Evolutionary conservation across 208 protist genomes (phyloP).

Genomic region (Naegleria fowleri): DNA sequence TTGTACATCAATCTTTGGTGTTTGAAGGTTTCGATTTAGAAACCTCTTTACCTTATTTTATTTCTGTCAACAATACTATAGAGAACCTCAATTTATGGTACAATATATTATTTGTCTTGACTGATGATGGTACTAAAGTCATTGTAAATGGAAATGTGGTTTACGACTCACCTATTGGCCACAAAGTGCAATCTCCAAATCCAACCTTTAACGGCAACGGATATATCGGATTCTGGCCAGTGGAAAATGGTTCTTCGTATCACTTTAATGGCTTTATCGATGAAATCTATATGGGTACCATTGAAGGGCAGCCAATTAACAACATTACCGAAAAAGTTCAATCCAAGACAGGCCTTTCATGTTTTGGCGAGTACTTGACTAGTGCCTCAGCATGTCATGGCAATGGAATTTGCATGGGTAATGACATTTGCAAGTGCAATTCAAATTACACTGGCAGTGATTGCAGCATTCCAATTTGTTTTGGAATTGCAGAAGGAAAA

Average conservation of each 20-base stretch:
- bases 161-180: not conserved
- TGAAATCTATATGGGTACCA: too few relatives aligned
- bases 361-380: not conserved
- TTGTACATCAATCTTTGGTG: not conserved
- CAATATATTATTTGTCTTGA: too few relatives aligned
- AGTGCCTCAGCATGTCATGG: not conserved
- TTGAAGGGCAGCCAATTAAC: too few relatives aligned
- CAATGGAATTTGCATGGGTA: not conserved
- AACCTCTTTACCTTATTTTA: not conserved
- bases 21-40: not conserved
- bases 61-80: too few relatives aligned
- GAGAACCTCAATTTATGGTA: too few relatives aligned
- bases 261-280: too few relatives aligned
- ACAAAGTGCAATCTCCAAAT: not conserved
- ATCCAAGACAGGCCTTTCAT: too few relatives aligned
- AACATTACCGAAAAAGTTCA: too few relatives aligned
- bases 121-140: not conserved
- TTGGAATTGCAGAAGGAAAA: not conserved
- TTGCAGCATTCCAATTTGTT: not conserved
- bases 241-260: too few relatives aligned
- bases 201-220: not conserved
- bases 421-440: not conserved
- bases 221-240: not conserved
- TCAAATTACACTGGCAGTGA: not conserved
- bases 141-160: not conserved